Evolutionary conservation across 129 eudicot genomes (phyloP), one percentile per base, ranked within the genome.

Genomic region (Arctium minus): DNA sequence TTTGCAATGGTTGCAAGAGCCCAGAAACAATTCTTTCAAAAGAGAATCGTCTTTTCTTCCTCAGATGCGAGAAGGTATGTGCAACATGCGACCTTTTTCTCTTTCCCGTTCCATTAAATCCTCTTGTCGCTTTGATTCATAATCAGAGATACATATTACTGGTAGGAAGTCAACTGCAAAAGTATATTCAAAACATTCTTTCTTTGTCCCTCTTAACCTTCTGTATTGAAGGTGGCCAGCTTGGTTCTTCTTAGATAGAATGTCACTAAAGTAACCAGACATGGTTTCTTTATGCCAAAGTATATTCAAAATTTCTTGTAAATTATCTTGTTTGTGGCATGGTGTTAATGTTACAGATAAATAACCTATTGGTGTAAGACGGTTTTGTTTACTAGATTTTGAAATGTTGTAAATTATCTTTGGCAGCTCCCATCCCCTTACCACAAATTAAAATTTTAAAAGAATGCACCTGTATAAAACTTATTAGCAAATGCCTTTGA

Each of bases 1-100:
- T 80, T n/a, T 80, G 84, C 84, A 80, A 80, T 74, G 80, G 84
- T 75, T 85, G 88, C 84, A 85, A 85, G 56, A 85, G 84, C 35
- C 15, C 88, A 38, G 84, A 85, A 42, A 85, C 88, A 80, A 74
- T 74, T 65, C 77, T 85, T 75, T 35, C 73, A 36, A 85, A 80
- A 70, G 84, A 85, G 30, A 80, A 85, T 17, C 88, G 88, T 17
- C 77, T 80, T 74, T 74, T 53, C 78, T 80, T 75, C 15, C 78
- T 85, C 37, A 35, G 77, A 80, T 85, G 84, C 6, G 84, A 85
- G 68, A 73, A 73, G 87, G 87, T 84, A 32, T 50, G 6, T 60
- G 62, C 50, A 5, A 50, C 44, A 36, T 1, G 56, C 50, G 8
- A 17, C 27, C 13, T 74, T 17, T 39, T 8, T 32, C 76, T 33